These are phyloP conservation scores for Penicillium samsonianum DNA, from an alignment of 495 filamentous ascomycete genomes.

Conservation along the genomic window DNA sequence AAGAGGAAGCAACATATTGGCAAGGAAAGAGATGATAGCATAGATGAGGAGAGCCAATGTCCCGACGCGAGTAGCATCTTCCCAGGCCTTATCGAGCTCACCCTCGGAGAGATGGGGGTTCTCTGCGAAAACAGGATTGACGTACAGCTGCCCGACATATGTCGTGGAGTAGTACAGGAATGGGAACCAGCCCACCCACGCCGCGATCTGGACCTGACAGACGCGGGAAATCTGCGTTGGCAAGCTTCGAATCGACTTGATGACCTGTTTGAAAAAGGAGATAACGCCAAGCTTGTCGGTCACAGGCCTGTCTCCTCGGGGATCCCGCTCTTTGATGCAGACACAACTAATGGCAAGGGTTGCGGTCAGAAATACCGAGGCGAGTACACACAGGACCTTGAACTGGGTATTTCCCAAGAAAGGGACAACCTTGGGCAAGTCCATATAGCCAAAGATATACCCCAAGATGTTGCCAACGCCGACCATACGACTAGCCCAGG, in stretches of 20 bases:
- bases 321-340: conserved; percentile 75
- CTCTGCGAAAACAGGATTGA: conserved; percentile 71
- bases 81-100: conserved; percentile 76
- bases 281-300: conserved; percentile 63
- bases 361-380: conserved; percentile 63
- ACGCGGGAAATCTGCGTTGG: conserved; percentile 79
- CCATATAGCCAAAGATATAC: conserved; percentile 77
- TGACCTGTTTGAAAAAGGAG: conserved; percentile 75
- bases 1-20: conserved; percentile 80
- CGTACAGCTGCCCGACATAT: conserved; percentile 87
- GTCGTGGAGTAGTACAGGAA: conserved; percentile 93
- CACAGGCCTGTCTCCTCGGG: conserved; percentile 63
- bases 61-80: conserved; percentile 76
- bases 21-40: conserved; percentile 73
- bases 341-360: conserved; percentile 68
- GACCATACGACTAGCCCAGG: conserved; percentile 78
- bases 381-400: conserved; percentile 82
- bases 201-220: conserved; percentile 83
- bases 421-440: conserved; percentile 68
- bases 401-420: conserved; percentile 85
- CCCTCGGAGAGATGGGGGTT: conserved; percentile 73
- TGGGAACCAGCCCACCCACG: conserved; percentile 94
- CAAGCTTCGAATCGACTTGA: conserved; percentile 70
- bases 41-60: conserved; percentile 87
- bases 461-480: conserved; percentile 86